phyloP scores from a whole-genome alignment of 352 stramenopile species.

The Hyaloperonospora arabidopsidis region DNA sequence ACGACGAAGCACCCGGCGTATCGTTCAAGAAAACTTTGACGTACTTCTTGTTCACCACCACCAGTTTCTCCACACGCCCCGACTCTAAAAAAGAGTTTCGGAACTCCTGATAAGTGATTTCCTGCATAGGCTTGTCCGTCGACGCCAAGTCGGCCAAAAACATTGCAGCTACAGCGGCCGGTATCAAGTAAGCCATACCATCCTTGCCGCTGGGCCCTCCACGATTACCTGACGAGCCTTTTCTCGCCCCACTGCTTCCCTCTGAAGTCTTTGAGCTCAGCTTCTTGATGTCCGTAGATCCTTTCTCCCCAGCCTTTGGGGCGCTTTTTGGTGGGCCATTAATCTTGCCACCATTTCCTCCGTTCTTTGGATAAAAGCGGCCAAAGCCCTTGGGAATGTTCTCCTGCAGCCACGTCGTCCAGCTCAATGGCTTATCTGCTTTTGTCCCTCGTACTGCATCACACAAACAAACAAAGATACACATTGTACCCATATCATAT shows the following conservation, averaged over 20 bases:
- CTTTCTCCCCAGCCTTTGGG: constrained; percentile 39
- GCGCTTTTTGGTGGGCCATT: constrained; percentile 42
- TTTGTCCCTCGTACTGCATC: constrained; percentile 36
- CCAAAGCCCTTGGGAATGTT: constrained; percentile 70
- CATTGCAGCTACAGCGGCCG: constrained; percentile 58
- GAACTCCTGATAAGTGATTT: constrained; percentile 90
- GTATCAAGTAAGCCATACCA: constrained; percentile 66
- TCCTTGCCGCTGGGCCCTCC: constrained; percentile 36
- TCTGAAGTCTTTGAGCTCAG: constrained; percentile 54
- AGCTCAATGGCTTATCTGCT: constrained; percentile 47
- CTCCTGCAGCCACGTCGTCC: constrained; percentile 69
- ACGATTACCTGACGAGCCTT: constrained; percentile 29
- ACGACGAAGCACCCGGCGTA: constrained; percentile 15
- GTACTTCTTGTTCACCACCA: constrained; percentile 89
- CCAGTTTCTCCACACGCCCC: constrained; percentile 83
- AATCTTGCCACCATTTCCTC: constrained; percentile 31
- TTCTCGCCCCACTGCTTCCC: constrained; percentile 31
- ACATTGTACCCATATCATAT: not conserved
- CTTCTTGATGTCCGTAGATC: constrained; percentile 54
- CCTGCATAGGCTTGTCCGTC: constrained; percentile 79
- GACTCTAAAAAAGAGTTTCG: constrained; percentile 78
- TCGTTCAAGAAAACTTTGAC: constrained; percentile 83
- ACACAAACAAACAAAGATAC: constrained; percentile 1
- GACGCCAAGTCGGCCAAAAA: constrained; percentile 67
- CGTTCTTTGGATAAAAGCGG: constrained; percentile 82